Conservation (phyloP, 2,329 filamentous ascomycete genomes). For the Aureobasidium musti region DNA sequence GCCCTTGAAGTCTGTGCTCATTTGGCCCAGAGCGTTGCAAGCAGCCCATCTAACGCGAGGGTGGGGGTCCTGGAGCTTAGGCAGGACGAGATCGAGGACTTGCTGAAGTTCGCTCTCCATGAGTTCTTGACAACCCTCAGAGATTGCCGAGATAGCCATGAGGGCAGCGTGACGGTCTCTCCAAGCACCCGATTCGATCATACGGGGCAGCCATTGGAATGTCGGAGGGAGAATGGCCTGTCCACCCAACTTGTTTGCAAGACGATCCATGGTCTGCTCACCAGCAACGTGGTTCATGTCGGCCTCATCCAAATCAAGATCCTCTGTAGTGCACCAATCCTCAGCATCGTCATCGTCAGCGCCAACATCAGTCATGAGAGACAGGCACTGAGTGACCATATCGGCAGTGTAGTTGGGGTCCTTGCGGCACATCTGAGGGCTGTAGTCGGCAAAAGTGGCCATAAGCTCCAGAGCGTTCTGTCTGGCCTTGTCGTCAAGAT, state of each 20-base stretch:
- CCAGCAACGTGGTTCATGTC: constrained; percentile 97
- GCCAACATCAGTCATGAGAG: constrained; percentile 96
- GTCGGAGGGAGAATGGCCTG: constrained; percentile 87
- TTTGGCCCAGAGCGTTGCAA: constrained; percentile 97
- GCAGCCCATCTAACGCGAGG: constrained; percentile 95
- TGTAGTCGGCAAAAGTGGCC: constrained; percentile 96
- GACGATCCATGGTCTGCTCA: constrained; percentile 96
- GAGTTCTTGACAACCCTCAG: constrained; percentile 90
- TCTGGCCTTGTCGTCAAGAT: constrained; percentile 82
- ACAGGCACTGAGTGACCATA: constrained; percentile 98
- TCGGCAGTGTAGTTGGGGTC: constrained; percentile 88
- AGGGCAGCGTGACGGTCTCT: constrained; percentile 92
- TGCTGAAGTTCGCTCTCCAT: constrained; percentile 96
- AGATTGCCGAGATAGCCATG: constrained; percentile 99
- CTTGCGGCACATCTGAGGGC: constrained; percentile 91
- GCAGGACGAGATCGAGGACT: constrained; percentile 91
- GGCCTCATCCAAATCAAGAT: constrained; percentile 93
- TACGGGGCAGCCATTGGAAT: constrained; percentile 94
- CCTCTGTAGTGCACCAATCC: constrained; percentile 91
- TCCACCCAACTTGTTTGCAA: constrained; percentile 97
- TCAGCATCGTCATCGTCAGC: constrained; percentile 90
- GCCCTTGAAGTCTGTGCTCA: constrained; percentile 98
- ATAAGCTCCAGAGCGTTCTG: constrained; percentile 97
- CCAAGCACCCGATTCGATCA: constrained; percentile 96
- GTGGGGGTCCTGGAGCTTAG: constrained; percentile 84